Evolutionary conservation across 352 stramenopile species (phyloP).

Genomic region (Phytophthora meadii): DNA sequence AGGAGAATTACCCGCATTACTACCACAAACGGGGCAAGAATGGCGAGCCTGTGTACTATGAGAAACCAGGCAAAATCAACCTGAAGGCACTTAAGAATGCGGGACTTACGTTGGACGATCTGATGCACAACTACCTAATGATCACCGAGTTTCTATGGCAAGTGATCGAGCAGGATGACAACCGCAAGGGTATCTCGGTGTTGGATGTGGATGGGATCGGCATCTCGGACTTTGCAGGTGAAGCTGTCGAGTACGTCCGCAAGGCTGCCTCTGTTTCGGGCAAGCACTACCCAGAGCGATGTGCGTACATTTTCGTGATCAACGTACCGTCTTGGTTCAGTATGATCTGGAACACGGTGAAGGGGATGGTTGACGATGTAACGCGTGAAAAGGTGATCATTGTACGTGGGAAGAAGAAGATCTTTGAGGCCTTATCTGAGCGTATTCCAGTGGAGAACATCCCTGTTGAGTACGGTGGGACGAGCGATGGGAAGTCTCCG

Average conservation of each 20-base stretch:
- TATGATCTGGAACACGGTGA: conserved; percentile 93
- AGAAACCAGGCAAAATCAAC: conserved; percentile 89
- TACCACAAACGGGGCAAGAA: conserved; percentile 89
- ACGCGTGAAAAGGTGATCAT: conserved; percentile 95
- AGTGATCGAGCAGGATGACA: conserved; percentile 85
- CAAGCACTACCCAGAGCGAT: conserved; percentile 93
- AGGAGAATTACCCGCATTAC: conserved; percentile 92
- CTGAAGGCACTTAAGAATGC: conserved; percentile 84
- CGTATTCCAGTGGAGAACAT: conserved; percentile 83
- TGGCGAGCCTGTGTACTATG: conserved; percentile 87
- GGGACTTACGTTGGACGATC: conserved; percentile 75
- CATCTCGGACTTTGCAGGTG: conserved; percentile 85
- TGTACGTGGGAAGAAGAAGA: conserved; percentile 84
- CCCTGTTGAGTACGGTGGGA: conserved; percentile 78
- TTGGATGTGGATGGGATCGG: conserved; percentile 87
- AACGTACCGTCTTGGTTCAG: conserved; percentile 96
- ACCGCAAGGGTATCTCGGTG: conserved; percentile 86
- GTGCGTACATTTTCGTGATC: conserved; percentile 94
- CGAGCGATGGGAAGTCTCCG: conserved; percentile 62
- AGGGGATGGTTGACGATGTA: conserved; percentile 92
- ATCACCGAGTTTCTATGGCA: conserved; percentile 89
- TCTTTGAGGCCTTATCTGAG: conserved; percentile 75
- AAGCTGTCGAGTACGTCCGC: conserved; percentile 87
- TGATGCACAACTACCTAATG: conserved; percentile 89
- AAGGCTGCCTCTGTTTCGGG: conserved; percentile 83